A percentile compares a stretch with the other conserved stretches of the same genome.
Conservation (phyloP, 2,329 filamentous ascomycete species). For the Trichoderma arundinaceum region DNA sequence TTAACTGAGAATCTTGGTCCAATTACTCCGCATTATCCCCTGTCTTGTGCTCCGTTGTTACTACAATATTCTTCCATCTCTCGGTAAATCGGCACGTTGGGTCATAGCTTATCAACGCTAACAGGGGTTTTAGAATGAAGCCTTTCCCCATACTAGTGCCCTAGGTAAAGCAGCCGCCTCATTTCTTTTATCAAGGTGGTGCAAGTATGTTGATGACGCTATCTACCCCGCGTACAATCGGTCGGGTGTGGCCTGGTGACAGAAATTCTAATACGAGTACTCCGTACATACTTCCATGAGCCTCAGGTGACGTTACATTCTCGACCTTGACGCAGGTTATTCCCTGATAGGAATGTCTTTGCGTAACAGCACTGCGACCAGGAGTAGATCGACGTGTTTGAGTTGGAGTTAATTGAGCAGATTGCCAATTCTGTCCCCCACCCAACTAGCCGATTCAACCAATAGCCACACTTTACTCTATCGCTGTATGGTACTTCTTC, state of each 20-base stretch:
- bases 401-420: background rate
- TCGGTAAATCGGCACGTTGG: slow-evolving; percentile 22
- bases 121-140: slow-evolving; percentile 17
- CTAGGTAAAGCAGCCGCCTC: background rate
- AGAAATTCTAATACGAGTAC: slow-evolving; percentile 4
- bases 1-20: background rate
- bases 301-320: slow-evolving; percentile 27
- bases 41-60: background rate
- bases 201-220: background rate
- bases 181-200: background rate
- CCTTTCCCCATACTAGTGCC: background rate
- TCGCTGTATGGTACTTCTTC: background rate
- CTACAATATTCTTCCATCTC: slow-evolving; percentile 12
- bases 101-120: slow-evolving; percentile 23
- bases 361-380: background rate
- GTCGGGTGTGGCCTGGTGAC: background rate
- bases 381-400: background rate
- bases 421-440: background rate
- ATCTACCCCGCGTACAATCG: slow-evolving; percentile 13
- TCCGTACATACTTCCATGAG: background rate
- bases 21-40: slow-evolving; percentile 23
- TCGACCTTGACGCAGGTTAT: background rate
- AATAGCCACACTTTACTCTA: background rate
- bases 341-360: background rate
- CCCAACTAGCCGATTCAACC: background rate